Evolutionary conservation across 768 basidiomycete genomes (phyloP), one percentile per base, ranked within the genome.

Genomic region (Udeniomyces megalosporus): DNA sequence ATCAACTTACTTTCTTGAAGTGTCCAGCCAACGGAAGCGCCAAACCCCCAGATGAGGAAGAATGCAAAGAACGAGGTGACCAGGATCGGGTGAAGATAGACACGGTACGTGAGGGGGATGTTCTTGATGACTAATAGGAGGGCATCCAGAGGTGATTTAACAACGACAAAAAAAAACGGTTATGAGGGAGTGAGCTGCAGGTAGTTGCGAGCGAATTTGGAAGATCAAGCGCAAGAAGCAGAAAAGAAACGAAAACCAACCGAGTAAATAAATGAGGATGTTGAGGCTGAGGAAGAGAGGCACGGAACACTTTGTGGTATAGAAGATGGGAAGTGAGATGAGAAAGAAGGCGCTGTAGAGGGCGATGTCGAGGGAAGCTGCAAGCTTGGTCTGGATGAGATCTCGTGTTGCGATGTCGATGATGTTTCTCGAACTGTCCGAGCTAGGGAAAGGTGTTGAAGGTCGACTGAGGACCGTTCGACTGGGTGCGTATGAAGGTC

Each of bases 1-100:
- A 14, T 20, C 3, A 34, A 51, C 59, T 44, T 3, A 60, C 59
- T 60, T 47, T 60, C 50, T 34, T 61, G 60, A 12, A 61, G n/a
- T 3, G 50, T 26, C 60, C 60, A 61, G 31, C 51, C 60, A 28
- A 61, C 44, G 3, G 50, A 53, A 3, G 60, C 60, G 14, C 60
- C 60, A n/a, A 61, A 61, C 17, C 42, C 60, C 60, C 60, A 61
- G 22, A 61, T 14, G 52, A 61, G 51, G 29, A 53, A 54, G 50
- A 52, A 31, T 1, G 2, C 8, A 26, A 45, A 15, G 44, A 45
- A 24, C 6, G 32, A 26, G 3, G 47, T 35, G 26, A 45, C 4
- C 4, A 24, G 34, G n/a, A 28, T 44, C 20, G 47, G 59, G 20
- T 52, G 38, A 24, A 20, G 12, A 4, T 31, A 44, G 5, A 7